Evolutionary conservation across 2,329 filamentous ascomycete genomes (phyloP), one percentile per base, ranked within the genome.

Genomic region (Clonostachys solani): DNA sequence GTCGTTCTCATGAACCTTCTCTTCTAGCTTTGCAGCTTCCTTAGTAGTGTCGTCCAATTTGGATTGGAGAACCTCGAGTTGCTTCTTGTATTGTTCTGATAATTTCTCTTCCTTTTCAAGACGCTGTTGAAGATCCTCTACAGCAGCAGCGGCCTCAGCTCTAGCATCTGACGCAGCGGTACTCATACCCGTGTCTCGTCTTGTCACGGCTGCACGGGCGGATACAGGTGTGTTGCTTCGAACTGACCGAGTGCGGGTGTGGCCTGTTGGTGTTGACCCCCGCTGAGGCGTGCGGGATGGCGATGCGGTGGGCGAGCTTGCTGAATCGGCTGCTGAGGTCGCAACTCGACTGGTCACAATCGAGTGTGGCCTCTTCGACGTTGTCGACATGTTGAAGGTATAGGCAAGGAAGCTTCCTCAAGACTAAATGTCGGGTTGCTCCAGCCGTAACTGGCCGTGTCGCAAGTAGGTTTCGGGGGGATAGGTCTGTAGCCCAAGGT

Each of bases 1-100:
- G 51, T 94, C 91, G 59, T 83, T 84, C 66, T 96, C 92, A 63
- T 96, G 92, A 42, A 87, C 77, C 53, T 83, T 84, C 64, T 97
- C 92, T 65, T 99, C 94, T 35, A 96, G 72, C 68, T 87, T 89
- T 46, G 81, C 81, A 60, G 96, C 92, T 64, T 96, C 91, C 55
- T 82, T 81, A 49, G 87, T 70, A 42, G 90, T 83, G 56, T 97
- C 92, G 61, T 97, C 91, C 8, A 97, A 78, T 57, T 89, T 84
- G 54, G 87, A 80, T 68, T 96, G 90, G 54, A 97, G 72, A 42
- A 95, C 85, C 49, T 94, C 87, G 47, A 84, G 74, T 69, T 96
- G 90, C 66, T 92, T 92, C 69, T 87, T 84, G 64, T 84, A 86
- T 59, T 91, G 84, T 56, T 94, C 89, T 1, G 87, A 87, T 37